Base-by-base conservation (phyloP, 129 eudicot species). In the Rutidosis leptorrhynchoides region DNA sequence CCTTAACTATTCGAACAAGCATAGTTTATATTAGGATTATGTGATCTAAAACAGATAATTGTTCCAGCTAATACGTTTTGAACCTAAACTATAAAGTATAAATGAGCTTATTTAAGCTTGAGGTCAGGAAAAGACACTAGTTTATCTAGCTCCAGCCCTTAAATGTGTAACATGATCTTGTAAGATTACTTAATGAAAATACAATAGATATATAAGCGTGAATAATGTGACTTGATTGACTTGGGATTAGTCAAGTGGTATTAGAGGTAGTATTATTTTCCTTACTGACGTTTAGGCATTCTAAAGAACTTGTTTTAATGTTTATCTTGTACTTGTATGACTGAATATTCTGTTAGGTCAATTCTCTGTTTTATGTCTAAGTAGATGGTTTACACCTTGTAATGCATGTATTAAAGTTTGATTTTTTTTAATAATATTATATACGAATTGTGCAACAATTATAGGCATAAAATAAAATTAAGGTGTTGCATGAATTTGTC, bases 251-350 rank as follows among this genome's bases (percentile, higher is more conserved):
- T 37, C 26, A 24, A 55, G 8, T 68, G 22, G 37, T 51, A 51
- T 17, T 51, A 51, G 7, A 35, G 1, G 54, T 15, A 14, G 11
- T 2, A 14, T 55, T 55, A 17, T 53, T 30, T n/a, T 17, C 24
- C 35, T 20, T 20, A 15, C 33, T 35, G 42, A 35, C 58, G 66
- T 14, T 43, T 42, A 17, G 25, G 45, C 58, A 27, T 58, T 70
- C 7, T 19, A 19, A n/a, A 46, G 23, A 45, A 70, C 67, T 42
- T 46, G 61, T 71, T 28, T 71, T 20, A 23, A n/a, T 62, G 62
- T 22, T 6, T 52, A 33, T 72, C 25, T 30, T 32, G 63, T 53
- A 51, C 25, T 30, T 32, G 63, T 53, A 51, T 40, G 5, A 11
- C 0, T 49, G 77, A 62, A 49, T 63, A 26, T 54, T 63, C 30